A percentile compares a stretch with the other conserved stretches of the same genome.
phyloP scores from a whole-genome alignment of 2,329 filamentous ascomycete species.

The Talaromyces amestolkiae region DNA sequence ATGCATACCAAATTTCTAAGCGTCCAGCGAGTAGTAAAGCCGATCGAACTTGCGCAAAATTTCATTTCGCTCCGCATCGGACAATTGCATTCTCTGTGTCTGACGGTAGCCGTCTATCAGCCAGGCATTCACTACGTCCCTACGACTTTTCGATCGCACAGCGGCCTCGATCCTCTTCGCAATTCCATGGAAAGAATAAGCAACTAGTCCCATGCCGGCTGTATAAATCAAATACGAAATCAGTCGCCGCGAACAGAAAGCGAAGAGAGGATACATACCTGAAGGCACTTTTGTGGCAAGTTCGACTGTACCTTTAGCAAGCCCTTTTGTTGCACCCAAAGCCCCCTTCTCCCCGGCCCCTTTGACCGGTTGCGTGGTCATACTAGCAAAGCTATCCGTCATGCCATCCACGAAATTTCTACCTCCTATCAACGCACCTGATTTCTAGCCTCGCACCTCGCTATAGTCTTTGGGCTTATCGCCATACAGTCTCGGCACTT shows the following conservation, averaged over 20 bases:
- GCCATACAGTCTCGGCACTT: not conserved
- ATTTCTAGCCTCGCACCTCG: not conserved
- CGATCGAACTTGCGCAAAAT: not conserved
- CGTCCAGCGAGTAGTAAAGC: not conserved
- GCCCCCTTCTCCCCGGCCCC: no score
- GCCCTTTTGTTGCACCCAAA: not conserved
- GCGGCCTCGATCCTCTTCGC: not conserved
- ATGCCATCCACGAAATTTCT: not conserved
- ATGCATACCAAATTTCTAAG: not conserved
- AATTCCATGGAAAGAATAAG: not conserved
- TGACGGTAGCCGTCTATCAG: not conserved
- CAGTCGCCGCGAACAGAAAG: not conserved
- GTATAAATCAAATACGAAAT: not conserved
- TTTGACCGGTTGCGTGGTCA: not conserved
- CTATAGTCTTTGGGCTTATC: not conserved
- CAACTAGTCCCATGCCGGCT: not conserved
- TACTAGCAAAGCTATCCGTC: not conserved
- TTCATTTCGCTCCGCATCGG: not conserved
- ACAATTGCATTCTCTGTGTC: not conserved
- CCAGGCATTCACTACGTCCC: no score
- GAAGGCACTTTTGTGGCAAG: not conserved
- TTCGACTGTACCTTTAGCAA: not conserved
- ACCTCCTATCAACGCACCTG: not conserved
- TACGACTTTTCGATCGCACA: not conserved
- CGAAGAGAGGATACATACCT: not conserved